Conservation (phyloP, 441 rosid species). For the Pelargonium exstipulatum region DNA sequence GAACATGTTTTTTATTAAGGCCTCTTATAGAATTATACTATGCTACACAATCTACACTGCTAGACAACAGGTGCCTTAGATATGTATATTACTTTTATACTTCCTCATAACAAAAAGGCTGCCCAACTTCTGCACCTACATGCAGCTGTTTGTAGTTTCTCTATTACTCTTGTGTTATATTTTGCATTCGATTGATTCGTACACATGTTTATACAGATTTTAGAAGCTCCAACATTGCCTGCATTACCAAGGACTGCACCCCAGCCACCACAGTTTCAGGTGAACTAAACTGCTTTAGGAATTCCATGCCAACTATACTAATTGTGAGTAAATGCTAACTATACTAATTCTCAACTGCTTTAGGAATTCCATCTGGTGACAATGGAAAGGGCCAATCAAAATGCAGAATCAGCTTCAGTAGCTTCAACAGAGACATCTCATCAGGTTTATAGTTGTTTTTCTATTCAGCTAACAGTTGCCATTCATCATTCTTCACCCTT, state of each 20-base stretch:
- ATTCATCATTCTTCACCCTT: too few relatives aligned
- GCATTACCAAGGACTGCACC: conserved; percentile 62
- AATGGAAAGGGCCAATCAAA: conserved; percentile 65
- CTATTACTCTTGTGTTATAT: background rate
- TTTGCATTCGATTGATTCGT: background rate
- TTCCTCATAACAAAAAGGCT: too few relatives aligned
- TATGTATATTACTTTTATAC: too few relatives aligned
- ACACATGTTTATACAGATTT: conserved; percentile 42
- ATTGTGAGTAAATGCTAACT: background rate
- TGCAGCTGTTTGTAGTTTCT: background rate
- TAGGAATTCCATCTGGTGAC: conserved; percentile 92
- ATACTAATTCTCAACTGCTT: conserved; percentile 18
- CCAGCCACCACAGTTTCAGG: conserved; percentile 80
- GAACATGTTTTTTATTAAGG: too few relatives aligned
- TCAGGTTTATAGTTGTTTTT: conserved; percentile 39
- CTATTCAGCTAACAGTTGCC: too few relatives aligned
- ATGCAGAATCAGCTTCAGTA: conserved; percentile 72
- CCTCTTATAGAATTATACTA: too few relatives aligned
- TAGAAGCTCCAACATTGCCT: conserved; percentile 63
- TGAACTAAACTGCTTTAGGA: conserved; percentile 20
- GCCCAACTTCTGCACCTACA: too few relatives aligned
- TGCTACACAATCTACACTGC: too few relatives aligned
- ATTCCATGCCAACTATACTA: too few relatives aligned
- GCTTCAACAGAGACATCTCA: conserved; percentile 65
- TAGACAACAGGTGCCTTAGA: too few relatives aligned